Conservation (phyloP, 768 basidiomycete species). For the Russula abietina region DNA sequence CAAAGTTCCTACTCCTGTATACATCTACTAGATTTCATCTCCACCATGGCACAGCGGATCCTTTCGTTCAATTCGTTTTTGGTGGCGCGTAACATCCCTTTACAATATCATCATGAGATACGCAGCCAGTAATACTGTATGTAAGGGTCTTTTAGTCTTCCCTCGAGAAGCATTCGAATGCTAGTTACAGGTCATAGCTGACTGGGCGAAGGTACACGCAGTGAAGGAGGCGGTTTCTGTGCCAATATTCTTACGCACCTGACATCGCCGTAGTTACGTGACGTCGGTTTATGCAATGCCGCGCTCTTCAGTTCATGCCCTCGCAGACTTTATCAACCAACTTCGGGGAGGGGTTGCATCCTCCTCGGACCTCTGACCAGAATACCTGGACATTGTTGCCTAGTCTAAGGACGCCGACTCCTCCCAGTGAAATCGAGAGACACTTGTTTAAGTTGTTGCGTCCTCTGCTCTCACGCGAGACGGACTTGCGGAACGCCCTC, state of each 20-base stretch:
- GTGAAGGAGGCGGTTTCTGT: constrained; percentile 87
- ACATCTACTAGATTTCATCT: too few relatives aligned
- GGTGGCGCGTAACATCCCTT: too few relatives aligned
- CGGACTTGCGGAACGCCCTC: too few relatives aligned
- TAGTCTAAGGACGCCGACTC: too few relatives aligned
- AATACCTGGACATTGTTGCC: too few relatives aligned
- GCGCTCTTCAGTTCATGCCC: constrained; percentile 61
- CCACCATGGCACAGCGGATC: too few relatives aligned
- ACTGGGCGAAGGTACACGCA: constrained; percentile 84
- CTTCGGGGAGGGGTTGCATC: constrained; percentile 39
- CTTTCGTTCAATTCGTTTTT: too few relatives aligned
- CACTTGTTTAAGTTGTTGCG: too few relatives aligned
- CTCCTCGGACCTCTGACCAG: too few relatives aligned
- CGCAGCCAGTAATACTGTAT: constrained; percentile 74
- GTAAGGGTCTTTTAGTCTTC: constrained; percentile 25
- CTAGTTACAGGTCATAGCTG: constrained; percentile 67
- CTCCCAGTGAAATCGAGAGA: too few relatives aligned
- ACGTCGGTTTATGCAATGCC: constrained; percentile 89
- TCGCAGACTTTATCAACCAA: constrained; percentile 12
- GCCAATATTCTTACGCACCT: constrained; percentile 82
- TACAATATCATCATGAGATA: constrained; percentile 86
- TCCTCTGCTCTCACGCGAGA: too few relatives aligned
- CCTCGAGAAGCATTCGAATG: background rate
- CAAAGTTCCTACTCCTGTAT: too few relatives aligned
- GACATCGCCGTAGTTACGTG: constrained; percentile 90